A percentile compares a stretch with the other conserved stretches of the same genome.
Conservation (phyloP, 345 rosid species). For the Erodium maritimum region DNA sequence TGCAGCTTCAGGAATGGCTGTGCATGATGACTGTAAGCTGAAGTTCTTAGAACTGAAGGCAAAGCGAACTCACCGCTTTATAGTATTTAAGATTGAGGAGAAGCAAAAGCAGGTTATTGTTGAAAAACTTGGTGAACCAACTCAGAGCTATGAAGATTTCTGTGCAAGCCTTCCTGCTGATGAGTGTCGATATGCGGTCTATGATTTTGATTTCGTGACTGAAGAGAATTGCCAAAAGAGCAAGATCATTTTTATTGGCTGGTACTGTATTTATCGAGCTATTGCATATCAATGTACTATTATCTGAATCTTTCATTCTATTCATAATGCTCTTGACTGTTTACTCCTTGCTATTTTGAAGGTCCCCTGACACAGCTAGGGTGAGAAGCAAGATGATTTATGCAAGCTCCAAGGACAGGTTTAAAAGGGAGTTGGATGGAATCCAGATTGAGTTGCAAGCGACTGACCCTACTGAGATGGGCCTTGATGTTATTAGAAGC, state of each 20-base stretch:
- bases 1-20: slow-evolving; percentile 63
- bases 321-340: not conserved
- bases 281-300: not conserved
- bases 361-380: slow-evolving; percentile 49
- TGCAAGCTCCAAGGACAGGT: slow-evolving; percentile 63
- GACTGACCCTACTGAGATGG: slow-evolving; percentile 62
- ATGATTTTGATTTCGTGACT: slow-evolving; percentile 53
- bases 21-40: slow-evolving; percentile 67
- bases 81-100: slow-evolving; percentile 58
- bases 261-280: slow-evolving; percentile 20
- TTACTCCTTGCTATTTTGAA: slow-evolving; percentile 11
- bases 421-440: slow-evolving; percentile 56
- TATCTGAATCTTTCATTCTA: too few relatives aligned
- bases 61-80: slow-evolving; percentile 48
- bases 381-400: slow-evolving; percentile 73
- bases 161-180: slow-evolving; percentile 47
- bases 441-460: slow-evolving; percentile 64
- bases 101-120: slow-evolving; percentile 56
- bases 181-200: slow-evolving; percentile 65
- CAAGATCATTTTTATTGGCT: slow-evolving; percentile 54
- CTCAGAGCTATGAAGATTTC: slow-evolving; percentile 41
- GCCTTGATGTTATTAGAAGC: slow-evolving; percentile 56
- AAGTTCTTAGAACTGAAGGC: slow-evolving; percentile 54
- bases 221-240: slow-evolving; percentile 61
- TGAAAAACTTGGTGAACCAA: slow-evolving; percentile 55